A percentile compares a stretch with the other conserved stretches of the same genome.
Conservation (phyloP, 345 rosid species). For the Salix dunnii region DNA sequence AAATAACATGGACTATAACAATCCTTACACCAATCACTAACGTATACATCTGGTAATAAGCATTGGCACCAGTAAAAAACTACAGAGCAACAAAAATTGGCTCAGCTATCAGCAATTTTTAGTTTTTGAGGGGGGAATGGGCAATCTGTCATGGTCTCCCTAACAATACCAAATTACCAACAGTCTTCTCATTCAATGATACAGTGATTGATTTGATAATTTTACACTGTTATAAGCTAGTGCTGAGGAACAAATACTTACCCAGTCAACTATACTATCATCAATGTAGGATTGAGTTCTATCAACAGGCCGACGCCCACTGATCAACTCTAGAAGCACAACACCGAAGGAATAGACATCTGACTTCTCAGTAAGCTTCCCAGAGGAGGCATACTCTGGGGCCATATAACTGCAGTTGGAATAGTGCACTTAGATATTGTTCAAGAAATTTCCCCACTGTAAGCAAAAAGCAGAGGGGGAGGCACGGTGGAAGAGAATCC, state of each 20-base stretch:
- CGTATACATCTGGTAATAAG: not conserved
- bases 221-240: not conserved
- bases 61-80: not conserved
- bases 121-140: not conserved
- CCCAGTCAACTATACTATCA: conserved; percentile 31
- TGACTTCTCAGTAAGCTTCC: conserved; percentile 29
- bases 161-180: not conserved
- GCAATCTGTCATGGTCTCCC: not conserved
- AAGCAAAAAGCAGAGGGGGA: not conserved
- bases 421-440: not conserved
- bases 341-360: conserved; percentile 36
- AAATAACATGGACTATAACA: not conserved
- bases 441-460: not conserved
- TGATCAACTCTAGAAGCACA: conserved; percentile 31
- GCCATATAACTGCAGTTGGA: conserved; percentile 27
- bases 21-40: not conserved
- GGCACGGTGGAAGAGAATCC: not conserved
- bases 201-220: not conserved
- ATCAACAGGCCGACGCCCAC: conserved; percentile 26
- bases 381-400: conserved; percentile 34
- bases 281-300: conserved; percentile 16
- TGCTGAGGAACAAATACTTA: conserved; percentile 6
- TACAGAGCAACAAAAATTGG: not conserved
- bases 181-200: not conserved
- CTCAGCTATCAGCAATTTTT: not conserved